Conservation (phyloP, 139 green algal species). For the Tetraselmis chui region DNA sequence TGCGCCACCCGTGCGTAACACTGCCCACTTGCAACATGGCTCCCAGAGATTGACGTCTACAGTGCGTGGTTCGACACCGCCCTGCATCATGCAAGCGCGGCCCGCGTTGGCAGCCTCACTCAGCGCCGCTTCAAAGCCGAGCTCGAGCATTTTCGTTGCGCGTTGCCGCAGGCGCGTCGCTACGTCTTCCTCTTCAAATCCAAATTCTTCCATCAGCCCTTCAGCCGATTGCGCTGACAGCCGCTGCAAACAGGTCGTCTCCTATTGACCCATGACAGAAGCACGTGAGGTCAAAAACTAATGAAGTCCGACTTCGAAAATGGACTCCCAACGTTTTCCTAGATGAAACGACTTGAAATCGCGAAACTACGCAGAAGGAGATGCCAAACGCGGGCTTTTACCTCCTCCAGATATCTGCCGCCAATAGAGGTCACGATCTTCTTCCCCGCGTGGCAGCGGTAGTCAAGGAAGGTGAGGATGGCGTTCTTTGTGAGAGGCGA, state of each 20-base stretch:
- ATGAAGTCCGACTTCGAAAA: too few relatives aligned
- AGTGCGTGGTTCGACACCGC: neutral
- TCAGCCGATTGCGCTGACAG: neutral
- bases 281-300: too few relatives aligned
- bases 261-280: neutral
- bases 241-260: neutral
- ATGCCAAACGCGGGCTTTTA: too few relatives aligned
- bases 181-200: neutral
- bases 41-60: neutral
- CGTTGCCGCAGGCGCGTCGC: neutral
- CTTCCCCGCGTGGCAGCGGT: neutral
- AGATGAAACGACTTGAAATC: too few relatives aligned
- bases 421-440: neutral
- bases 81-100: neutral
- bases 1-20: too few relatives aligned
- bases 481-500: neutral
- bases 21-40: neutral
- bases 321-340: too few relatives aligned
- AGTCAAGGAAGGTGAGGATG: neutral
- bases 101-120: neutral
- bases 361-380: too few relatives aligned
- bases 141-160: neutral
- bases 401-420: neutral
- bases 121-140: neutral
- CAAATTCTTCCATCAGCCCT: neutral